These are phyloP conservation scores for Dysphania ambrosioides DNA, from an alignment of 148 eudicot species.

Conservation along the genomic window DNA sequence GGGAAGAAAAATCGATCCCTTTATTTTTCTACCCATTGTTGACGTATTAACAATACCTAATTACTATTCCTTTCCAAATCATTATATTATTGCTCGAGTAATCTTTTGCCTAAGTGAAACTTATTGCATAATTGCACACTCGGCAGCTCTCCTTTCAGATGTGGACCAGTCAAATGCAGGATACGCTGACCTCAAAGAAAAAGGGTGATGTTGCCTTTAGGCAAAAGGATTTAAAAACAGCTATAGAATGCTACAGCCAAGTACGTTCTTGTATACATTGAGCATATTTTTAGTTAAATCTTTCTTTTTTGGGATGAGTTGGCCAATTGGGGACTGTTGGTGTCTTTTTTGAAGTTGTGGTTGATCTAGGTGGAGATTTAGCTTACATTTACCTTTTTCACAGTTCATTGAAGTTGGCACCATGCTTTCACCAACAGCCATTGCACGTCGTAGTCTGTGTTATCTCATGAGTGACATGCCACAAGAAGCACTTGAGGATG, in stretches of 20 bases:
- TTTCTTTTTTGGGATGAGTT: background rate
- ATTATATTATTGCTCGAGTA: background rate
- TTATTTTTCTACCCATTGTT: background rate
- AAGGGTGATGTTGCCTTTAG: slow-evolving; percentile 89
- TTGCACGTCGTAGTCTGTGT: slow-evolving; percentile 88
- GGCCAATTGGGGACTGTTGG: background rate
- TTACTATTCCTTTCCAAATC: background rate
- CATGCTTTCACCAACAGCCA: slow-evolving; percentile 82
- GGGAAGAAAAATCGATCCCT: background rate
- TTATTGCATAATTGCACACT: background rate
- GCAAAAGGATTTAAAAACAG: slow-evolving; percentile 71
- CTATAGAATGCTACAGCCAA: slow-evolving; percentile 81
- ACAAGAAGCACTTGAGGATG: slow-evolving; percentile 77
- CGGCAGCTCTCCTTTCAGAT: slow-evolving; percentile 93
- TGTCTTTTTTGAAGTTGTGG: background rate
- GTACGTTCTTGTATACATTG: slow-evolving; percentile 29
- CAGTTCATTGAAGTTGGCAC: slow-evolving; percentile 93
- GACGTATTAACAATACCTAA: background rate
- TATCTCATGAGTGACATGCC: slow-evolving; percentile 81
- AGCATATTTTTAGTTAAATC: background rate
- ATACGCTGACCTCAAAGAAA: slow-evolving; percentile 81
- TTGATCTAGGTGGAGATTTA: background rate
- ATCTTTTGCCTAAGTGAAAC: slow-evolving; percentile 7
- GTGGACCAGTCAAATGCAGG: slow-evolving; percentile 99
- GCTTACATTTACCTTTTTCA: slow-evolving; percentile 17